phyloP scores from a whole-genome alignment of 352 stramenopile genomes.

The Pythium sp. region DNA sequence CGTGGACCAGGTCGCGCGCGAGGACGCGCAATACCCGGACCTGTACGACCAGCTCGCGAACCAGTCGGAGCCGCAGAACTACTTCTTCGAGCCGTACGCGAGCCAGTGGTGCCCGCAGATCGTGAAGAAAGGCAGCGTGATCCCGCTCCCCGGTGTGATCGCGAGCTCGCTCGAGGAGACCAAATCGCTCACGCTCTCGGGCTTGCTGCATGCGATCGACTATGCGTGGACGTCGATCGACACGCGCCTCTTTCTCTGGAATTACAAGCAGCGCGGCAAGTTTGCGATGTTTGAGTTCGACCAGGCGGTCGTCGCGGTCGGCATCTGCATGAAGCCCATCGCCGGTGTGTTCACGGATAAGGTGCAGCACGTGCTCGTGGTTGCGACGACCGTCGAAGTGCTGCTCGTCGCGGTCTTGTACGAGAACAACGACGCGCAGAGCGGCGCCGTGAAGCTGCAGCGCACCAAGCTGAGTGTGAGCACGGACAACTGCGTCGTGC shows the following conservation, averaged over 20 bases:
- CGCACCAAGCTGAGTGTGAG: conserved; percentile 90
- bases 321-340: conserved; percentile 80
- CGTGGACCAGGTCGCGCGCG: conserved; percentile 67
- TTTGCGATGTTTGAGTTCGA: conserved; percentile 90
- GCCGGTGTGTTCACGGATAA: conserved; percentile 91
- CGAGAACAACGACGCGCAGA: conserved; percentile 40
- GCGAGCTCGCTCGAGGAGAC: conserved; percentile 69
- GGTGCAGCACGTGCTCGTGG: conserved; percentile 93
- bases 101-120: conserved; percentile 78
- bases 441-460: conserved; percentile 46
- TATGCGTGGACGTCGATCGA: conserved; percentile 96
- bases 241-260: conserved; percentile 94
- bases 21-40: conserved; percentile 77
- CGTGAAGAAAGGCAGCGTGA: conserved; percentile 67
- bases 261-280: conserved; percentile 77
- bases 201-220: conserved; percentile 88
- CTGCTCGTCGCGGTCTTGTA: conserved; percentile 90
- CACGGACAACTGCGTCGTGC: conserved; percentile 93
- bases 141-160: conserved; percentile 67
- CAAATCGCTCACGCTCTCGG: conserved; percentile 84
- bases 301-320: conserved; percentile 92
- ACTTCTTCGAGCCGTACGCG: conserved; percentile 86
- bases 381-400: conserved; percentile 94
- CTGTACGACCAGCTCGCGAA: conserved; percentile 77
- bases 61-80: conserved; percentile 86